Evolutionary conservation across 176 grass and related monocot species (phyloP).

Genomic region (Carex parvula): DNA sequence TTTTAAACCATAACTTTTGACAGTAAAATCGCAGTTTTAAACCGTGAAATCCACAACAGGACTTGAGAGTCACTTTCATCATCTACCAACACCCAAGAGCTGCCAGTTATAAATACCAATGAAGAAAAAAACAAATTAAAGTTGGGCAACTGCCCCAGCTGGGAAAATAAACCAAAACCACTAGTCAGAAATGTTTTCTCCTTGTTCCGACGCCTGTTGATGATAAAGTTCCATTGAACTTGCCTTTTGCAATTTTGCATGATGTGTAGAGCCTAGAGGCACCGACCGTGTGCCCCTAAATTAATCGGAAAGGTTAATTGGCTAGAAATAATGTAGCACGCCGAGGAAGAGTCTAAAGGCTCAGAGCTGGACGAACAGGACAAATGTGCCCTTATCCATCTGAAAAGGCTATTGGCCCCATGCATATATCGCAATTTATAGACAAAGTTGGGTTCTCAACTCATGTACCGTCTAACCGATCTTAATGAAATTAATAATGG

Average conservation of each 20-base stretch:
- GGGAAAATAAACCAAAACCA: not conserved
- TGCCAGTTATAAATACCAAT: not conserved
- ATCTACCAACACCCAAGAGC: not conserved
- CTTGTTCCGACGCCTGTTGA: not conserved
- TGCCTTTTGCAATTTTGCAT: not conserved
- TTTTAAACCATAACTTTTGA: not conserved
- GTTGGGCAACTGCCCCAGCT: not conserved
- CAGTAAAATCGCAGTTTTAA: not conserved
- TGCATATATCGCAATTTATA: not conserved
- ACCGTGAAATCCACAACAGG: not conserved
- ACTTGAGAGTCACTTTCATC: not conserved
- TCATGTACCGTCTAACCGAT: too few species aligned
- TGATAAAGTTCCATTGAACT: not conserved
- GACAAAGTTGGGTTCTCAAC: too few species aligned
- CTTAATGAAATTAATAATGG: too few species aligned
- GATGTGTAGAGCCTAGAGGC: not conserved
- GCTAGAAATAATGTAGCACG: not conserved
- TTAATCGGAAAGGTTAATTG: not conserved
- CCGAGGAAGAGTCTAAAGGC: constrained; percentile 15
- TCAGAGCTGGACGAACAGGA: constrained; percentile 1
- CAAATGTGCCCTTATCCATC: not conserved
- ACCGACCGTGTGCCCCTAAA: not conserved
- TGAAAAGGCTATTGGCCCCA: not conserved
- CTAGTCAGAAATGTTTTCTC: not conserved
- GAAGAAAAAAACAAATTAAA: not conserved